phyloP scores from a whole-genome alignment of 352 stramenopile genomes.

The Blastocystis sp. region DNA sequence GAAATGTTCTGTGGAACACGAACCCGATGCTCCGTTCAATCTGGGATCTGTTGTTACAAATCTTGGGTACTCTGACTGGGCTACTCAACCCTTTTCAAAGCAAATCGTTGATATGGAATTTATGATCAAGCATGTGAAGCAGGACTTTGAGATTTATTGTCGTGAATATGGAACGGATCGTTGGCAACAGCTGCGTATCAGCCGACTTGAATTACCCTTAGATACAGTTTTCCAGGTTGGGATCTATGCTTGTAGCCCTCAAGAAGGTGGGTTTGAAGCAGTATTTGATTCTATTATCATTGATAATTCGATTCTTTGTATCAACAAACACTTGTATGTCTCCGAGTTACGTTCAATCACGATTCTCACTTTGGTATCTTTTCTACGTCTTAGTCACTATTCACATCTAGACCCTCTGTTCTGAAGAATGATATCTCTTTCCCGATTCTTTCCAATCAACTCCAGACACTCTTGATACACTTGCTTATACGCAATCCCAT shows the following conservation, averaged over 20 bases:
- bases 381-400: background rate
- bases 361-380: background rate
- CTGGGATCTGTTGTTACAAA: constrained; percentile 58
- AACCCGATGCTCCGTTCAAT: constrained; percentile 36
- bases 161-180: constrained; percentile 18
- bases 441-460: background rate
- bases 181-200: constrained; percentile 55
- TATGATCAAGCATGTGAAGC: constrained; percentile 60
- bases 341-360: background rate
- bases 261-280: constrained; percentile 48
- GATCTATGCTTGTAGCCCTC: constrained; percentile 53
- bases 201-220: constrained; percentile 18
- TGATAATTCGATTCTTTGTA: constrained; percentile 21
- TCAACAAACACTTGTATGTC: background rate
- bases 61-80: constrained; percentile 57
- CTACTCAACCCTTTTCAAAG: constrained; percentile 51
- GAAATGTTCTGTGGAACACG: constrained; percentile 55
- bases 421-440: background rate
- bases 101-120: constrained; percentile 60
- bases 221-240: constrained; percentile 57
- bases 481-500: background rate
- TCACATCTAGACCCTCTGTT: background rate
- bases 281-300: constrained; percentile 23
- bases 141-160: constrained; percentile 60
- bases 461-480: constrained; percentile 13